These are phyloP conservation scores for Eudorina sp. DNA, from an alignment of 139 green algal species.

Conservation along the genomic window DNA sequence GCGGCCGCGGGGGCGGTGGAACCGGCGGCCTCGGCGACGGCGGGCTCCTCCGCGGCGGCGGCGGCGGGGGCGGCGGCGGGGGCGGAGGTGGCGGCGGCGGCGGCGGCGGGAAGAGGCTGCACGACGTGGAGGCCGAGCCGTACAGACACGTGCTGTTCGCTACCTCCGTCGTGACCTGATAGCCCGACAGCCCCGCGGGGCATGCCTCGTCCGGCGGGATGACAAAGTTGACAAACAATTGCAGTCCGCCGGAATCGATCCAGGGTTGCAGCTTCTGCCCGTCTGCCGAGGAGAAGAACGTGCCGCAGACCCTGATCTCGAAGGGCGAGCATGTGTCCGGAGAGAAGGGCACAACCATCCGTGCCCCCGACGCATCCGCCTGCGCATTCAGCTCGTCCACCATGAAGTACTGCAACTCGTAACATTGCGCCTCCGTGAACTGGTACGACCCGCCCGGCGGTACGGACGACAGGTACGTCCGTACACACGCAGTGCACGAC, in stretches of 20 bases:
- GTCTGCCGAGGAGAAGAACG: slow-evolving; percentile 6
- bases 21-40: not conserved
- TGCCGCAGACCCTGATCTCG: slow-evolving; percentile 21
- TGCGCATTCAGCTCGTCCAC: not conserved
- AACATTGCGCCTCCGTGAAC: not conserved
- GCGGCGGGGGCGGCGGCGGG: not conserved
- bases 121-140: not conserved
- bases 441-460: not conserved
- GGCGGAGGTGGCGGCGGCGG: slow-evolving; percentile 11
- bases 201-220: not conserved
- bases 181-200: not conserved
- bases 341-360: not conserved
- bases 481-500: not conserved
- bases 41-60: not conserved
- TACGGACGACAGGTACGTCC: not conserved
- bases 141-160: not conserved
- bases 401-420: not conserved
- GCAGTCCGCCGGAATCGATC: not conserved
- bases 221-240: not conserved
- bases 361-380: not conserved
- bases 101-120: not conserved
- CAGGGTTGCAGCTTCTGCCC: not conserved
- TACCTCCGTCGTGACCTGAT: not conserved
- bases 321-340: not conserved
- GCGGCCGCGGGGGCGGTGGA: not conserved